A percentile compares a stretch with the other conserved stretches of the same genome.
These are phyloP conservation scores for Penicillium malachiteum DNA, from an alignment of 495 filamentous ascomycete species.

Conservation along the genomic window DNA sequence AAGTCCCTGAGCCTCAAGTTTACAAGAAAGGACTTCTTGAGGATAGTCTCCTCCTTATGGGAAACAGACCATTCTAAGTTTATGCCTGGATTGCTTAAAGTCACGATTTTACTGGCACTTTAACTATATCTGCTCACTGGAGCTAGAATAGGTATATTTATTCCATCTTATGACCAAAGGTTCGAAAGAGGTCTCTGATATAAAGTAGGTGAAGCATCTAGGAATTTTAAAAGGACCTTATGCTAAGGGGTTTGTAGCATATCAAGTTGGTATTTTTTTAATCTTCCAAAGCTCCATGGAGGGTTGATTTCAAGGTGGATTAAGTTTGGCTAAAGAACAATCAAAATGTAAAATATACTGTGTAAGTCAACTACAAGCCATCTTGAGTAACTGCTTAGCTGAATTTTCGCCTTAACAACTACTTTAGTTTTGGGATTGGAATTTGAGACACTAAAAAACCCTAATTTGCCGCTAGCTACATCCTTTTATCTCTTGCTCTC, in stretches of 20 bases:
- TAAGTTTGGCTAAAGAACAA: neutral
- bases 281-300: neutral
- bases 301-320: neutral
- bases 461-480: conserved; percentile 17
- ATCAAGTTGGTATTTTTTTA: neutral
- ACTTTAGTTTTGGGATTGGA: conserved; percentile 24
- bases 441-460: conserved; percentile 20
- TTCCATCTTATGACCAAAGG: conserved; percentile 15
- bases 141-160: conserved; percentile 23
- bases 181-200: conserved; percentile 14
- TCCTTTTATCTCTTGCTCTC: conserved; percentile 17
- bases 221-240: neutral
- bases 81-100: conserved; percentile 20
- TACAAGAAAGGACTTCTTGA: conserved; percentile 19
- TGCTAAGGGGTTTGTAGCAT: too few relatives aligned
- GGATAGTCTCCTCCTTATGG: conserved; percentile 18
- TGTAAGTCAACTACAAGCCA: too few relatives aligned
- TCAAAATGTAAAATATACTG: neutral
- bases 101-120: conserved; percentile 18
- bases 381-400: too few relatives aligned
- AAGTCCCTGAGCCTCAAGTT: conserved; percentile 18
- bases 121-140: conserved; percentile 26
- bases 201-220: conserved; percentile 2
- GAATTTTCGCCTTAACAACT: too few relatives aligned
- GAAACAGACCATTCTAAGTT: conserved; percentile 13